Evolutionary conservation across 805 yeast genomes (phyloP), one percentile per base, ranked within the genome.

Genomic region (Spencermartinsiella europaea): DNA sequence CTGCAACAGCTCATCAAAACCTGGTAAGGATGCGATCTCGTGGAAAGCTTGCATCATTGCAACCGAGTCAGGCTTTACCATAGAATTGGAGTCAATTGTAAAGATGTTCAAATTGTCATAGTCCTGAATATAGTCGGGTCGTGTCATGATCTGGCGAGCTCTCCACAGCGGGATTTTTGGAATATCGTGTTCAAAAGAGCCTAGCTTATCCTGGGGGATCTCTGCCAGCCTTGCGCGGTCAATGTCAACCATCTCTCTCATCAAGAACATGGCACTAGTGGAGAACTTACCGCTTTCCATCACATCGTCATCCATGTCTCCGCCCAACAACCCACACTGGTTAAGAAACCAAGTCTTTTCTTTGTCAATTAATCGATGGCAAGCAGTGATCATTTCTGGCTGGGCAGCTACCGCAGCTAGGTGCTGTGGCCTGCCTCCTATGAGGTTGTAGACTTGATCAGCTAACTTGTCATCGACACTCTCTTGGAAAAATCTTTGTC

Each of bases 1-100:
- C 15, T 75, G 73, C 22, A 86, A 64, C 19, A 85, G 65, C 47
- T 80, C 75, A 38, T 83, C 81, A 53, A 86, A 86, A 5, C 83
- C 85, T 0, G 86, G 84, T 63, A 78, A 80, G 2, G 77, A 67
- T 1, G 82, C 81, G 43, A 86, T 83, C 59, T 86, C 95, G 49
- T 84, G 78, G 61, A 86, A 86, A 3, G 91, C 95, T 54, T 90
- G 74, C 95, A 86, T 84, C 95, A 86, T 85, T 1, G 91, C 90
- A 2, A 84, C 83, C 5, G 87, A 80, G 61, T 86, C 95, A 0
- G 95, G 91, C 31, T 84, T 69, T 2, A 86, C 95, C 21, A 65
- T 56, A 0, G 87, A 79, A 47, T 77, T 74, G 0, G 86, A 77
- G 64, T 86, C 93, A 45, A 86, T 79, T 2, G 95, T 83, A 64